Evolutionary conservation across 2,329 filamentous ascomycete species (phyloP).

Genomic region (Xylaria polymorpha): DNA sequence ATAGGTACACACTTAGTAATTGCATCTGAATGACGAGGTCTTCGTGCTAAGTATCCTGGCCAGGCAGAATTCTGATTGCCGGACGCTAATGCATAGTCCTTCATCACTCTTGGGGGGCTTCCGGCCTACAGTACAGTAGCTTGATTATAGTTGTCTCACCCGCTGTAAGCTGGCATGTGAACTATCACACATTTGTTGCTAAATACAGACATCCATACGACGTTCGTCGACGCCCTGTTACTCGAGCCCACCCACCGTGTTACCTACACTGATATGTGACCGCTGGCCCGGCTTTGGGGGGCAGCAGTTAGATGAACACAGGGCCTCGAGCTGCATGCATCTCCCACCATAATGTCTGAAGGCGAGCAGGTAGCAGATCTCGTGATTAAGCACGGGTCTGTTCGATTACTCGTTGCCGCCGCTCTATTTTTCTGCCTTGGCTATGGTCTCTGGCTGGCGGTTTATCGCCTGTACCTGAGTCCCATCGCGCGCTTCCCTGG

Average conservation of each 20-base stretch:
- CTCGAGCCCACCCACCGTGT: background rate
- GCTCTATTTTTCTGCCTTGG: constrained; percentile 13
- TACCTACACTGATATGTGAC: constrained; percentile 4
- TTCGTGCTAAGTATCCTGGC: background rate
- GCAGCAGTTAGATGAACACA: background rate
- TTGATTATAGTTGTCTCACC: constrained; percentile 1
- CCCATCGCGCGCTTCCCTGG: constrained; percentile 34
- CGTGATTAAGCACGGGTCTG: background rate
- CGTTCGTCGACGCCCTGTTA: background rate
- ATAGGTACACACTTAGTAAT: background rate
- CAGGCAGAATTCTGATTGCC: constrained; percentile 9
- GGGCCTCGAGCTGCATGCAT: background rate
- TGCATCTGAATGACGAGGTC: constrained; percentile 2
- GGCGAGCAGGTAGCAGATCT: constrained; percentile 1
- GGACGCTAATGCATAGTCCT: constrained; percentile 25
- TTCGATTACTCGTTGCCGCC: background rate
- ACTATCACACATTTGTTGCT: background rate
- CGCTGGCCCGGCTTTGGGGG: background rate
- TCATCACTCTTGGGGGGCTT: constrained; percentile 2
- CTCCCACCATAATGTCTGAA: background rate
- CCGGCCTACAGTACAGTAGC: constrained; percentile 1
- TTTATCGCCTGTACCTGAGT: constrained; percentile 27
- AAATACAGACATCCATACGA: background rate
- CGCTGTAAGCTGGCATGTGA: background rate
- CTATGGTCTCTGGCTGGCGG: constrained; percentile 12